phyloP scores from a whole-genome alignment of 768 basidiomycete genomes.

The Pluteus cervinus region DNA sequence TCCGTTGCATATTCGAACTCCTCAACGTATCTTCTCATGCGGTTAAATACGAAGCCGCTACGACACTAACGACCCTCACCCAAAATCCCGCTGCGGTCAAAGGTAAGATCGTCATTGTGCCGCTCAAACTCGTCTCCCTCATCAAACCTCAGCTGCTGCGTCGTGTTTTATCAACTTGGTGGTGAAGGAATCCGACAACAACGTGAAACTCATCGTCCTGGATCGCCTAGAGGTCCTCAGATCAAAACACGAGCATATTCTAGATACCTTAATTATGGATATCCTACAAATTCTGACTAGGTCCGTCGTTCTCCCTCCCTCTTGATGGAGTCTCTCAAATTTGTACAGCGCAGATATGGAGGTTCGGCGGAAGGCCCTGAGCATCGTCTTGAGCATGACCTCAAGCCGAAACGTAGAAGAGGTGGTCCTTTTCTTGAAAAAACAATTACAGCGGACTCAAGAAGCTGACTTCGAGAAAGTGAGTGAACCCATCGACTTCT shows the following conservation, averaged over 20 bases:
- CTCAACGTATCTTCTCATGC: conserved; percentile 86
- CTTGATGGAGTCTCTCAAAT: conserved; percentile 1
- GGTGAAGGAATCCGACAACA: conserved; percentile 96
- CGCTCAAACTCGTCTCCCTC: not conserved
- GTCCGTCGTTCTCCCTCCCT: conserved; percentile 23
- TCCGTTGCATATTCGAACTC: conserved; percentile 89
- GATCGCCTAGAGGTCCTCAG: conserved; percentile 83
- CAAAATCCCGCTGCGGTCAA: conserved; percentile 96
- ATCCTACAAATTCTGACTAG: conserved; percentile 86
- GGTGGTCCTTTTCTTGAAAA: conserved; percentile 94
- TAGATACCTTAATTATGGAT: conserved; percentile 94
- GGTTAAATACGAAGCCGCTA: conserved; percentile 97
- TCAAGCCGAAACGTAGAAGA: conserved; percentile 95
- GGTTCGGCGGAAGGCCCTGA: conserved; percentile 88
- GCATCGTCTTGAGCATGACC: conserved; percentile 88
- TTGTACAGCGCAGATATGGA: conserved; percentile 85
- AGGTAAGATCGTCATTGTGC: conserved; percentile 38
- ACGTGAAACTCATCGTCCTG: conserved; percentile 96
- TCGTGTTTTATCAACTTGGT: conserved; percentile 83
- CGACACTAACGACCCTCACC: conserved; percentile 87
- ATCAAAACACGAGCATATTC: conserved; percentile 78
- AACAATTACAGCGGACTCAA: conserved; percentile 91
- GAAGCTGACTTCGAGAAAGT: conserved; percentile 94
- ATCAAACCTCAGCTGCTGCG: conserved; percentile 63
- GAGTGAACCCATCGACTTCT: not conserved